These are phyloP conservation scores for Pseudodiploospora longispora DNA, from an alignment of 2,329 filamentous ascomycete genomes.

Conservation along the genomic window DNA sequence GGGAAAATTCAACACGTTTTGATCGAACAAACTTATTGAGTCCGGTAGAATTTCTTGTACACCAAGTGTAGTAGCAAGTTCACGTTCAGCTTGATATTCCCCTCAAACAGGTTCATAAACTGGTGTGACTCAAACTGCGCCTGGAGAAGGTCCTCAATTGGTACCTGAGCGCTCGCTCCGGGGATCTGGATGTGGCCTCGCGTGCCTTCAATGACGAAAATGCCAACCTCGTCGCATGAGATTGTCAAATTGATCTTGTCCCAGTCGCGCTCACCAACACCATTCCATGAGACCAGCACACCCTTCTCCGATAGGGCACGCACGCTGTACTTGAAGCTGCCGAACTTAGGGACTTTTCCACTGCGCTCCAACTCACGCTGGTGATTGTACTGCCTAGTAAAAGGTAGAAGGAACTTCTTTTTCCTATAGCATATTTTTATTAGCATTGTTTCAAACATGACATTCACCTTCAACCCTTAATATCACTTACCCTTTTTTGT, in stretches of 20 bases:
- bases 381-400: constrained; percentile 98
- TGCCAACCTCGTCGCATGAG: constrained; percentile 84
- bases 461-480: not conserved
- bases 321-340: constrained; percentile 94
- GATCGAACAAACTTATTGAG: constrained; percentile 37
- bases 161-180: constrained; percentile 78
- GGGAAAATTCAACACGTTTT: not conserved
- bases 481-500: constrained; percentile 71
- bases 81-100: constrained; percentile 80
- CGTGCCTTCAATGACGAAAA: constrained; percentile 87
- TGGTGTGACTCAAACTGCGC: constrained; percentile 96
- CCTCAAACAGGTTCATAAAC: constrained; percentile 91
- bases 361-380: constrained; percentile 89
- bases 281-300: constrained; percentile 85
- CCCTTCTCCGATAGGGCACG: constrained; percentile 86
- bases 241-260: constrained; percentile 92
- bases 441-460: not conserved
- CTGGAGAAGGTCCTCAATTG: constrained; percentile 88
- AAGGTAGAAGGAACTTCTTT: constrained; percentile 88
- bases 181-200: constrained; percentile 93
- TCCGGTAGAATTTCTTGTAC: constrained; percentile 96
- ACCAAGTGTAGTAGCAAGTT: constrained; percentile 93
- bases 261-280: constrained; percentile 75
- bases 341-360: constrained; percentile 92
- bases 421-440: constrained; percentile 46